Percentiles rank a stretch among this genome's conserved stretches.
Evolutionary conservation across 1,284 basidiomycete species (phyloP).

Genomic region (Wolfiporia cocos): DNA sequence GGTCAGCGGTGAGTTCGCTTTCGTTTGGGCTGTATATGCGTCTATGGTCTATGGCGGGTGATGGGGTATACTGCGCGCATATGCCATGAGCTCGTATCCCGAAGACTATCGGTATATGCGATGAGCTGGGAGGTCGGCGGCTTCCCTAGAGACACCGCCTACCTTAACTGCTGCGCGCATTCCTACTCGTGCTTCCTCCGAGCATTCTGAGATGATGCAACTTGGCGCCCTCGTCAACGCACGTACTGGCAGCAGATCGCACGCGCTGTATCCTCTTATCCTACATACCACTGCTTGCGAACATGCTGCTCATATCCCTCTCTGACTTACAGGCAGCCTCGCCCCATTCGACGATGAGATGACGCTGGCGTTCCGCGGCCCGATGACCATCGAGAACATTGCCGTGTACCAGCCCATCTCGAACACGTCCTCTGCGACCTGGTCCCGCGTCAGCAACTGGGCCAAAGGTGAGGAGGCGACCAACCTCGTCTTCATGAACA

Average conservation of each 20-base stretch:
- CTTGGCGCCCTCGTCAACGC: too few species aligned
- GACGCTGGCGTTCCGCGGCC: conserved; percentile 25
- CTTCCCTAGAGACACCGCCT: too few species aligned
- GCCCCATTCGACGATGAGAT: conserved; percentile 28
- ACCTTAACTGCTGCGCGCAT: too few species aligned
- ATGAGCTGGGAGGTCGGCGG: too few species aligned
- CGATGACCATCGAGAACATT: conserved; percentile 25
- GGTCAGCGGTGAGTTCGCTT: conserved; percentile 18
- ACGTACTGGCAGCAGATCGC: too few species aligned
- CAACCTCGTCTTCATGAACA: conserved; percentile 29
- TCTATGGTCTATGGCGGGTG: not conserved
- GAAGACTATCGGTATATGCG: too few species aligned
- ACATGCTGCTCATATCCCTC: not conserved
- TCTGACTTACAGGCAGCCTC: conserved; percentile 15
- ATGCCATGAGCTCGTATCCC: too few species aligned
- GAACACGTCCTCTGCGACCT: conserved; percentile 16
- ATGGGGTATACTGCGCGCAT: not conserved
- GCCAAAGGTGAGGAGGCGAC: conserved; percentile 9
- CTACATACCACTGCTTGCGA: too few species aligned
- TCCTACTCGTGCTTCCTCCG: too few species aligned
- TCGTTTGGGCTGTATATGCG: not conserved
- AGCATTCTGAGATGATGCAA: too few species aligned
- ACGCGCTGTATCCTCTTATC: too few species aligned
- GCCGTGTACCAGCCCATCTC: conserved; percentile 26
- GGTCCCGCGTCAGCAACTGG: conserved; percentile 22